These are phyloP conservation scores for Boletus sp. DNA, from an alignment of 768 basidiomycete genomes.

Conservation along the genomic window DNA sequence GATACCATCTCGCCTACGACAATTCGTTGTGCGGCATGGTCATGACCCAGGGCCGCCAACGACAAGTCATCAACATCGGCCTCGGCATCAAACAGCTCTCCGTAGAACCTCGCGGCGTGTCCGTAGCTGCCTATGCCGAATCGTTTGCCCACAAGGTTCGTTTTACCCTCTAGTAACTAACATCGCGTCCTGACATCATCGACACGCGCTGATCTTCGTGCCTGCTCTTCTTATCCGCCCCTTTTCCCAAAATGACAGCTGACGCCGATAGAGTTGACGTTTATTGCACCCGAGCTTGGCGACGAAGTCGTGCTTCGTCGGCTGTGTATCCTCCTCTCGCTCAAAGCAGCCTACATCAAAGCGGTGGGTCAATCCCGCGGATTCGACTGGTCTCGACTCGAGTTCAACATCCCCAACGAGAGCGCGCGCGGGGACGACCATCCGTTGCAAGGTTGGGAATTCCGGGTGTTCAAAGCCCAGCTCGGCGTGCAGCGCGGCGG, in stretches of 20 bases:
- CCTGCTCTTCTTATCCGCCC: neutral
- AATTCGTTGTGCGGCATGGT: slow-evolving; percentile 78
- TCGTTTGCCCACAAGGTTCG: slow-evolving; percentile 74
- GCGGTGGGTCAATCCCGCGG: slow-evolving; percentile 80
- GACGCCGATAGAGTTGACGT: slow-evolving; percentile 50
- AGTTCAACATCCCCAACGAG: slow-evolving; percentile 71
- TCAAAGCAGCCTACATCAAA: slow-evolving; percentile 81
- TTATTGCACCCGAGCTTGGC: slow-evolving; percentile 48
- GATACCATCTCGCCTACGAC: slow-evolving; percentile 70
- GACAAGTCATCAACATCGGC: slow-evolving; percentile 79
- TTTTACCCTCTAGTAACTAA: neutral
- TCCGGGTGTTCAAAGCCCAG: slow-evolving; percentile 73
- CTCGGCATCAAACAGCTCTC: slow-evolving; percentile 71
- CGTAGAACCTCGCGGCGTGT: slow-evolving; percentile 58
- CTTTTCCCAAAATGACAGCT: slow-evolving; percentile 30
- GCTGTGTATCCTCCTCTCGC: slow-evolving; percentile 71
- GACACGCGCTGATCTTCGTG: neutral
- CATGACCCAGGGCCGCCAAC: slow-evolving; percentile 75
- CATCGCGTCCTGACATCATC: neutral
- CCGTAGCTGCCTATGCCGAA: slow-evolving; percentile 64
- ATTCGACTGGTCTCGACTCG: slow-evolving; percentile 79
- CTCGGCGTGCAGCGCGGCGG: slow-evolving; percentile 65
- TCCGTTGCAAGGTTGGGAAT: slow-evolving; percentile 79
- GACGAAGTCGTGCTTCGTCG: slow-evolving; percentile 72
- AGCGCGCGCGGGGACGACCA: slow-evolving; percentile 66